A percentile compares a stretch with the other conserved stretches of the same genome.
Conservation (phyloP, 257 asterid genomes). For the Jacaranda copaia region DNA sequence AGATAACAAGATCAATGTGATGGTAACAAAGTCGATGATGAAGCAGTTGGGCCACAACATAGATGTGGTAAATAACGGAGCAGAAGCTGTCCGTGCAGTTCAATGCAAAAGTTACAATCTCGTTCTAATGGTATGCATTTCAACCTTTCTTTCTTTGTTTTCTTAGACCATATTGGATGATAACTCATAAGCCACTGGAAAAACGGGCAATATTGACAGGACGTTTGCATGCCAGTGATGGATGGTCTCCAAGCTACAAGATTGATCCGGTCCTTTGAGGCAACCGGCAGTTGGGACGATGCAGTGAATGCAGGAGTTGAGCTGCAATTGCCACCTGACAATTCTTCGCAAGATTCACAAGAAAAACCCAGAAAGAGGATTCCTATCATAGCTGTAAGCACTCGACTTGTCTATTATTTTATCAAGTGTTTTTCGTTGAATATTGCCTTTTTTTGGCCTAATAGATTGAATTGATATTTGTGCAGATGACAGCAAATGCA, state of each 20-base stretch:
- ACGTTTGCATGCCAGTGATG: slow-evolving; percentile 83
- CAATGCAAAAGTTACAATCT: slow-evolving; percentile 56
- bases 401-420: neutral
- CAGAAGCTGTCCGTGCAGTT: slow-evolving; percentile 65
- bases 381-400: slow-evolving; percentile 72
- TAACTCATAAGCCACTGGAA: neutral
- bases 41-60: slow-evolving; percentile 66
- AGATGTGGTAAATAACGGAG: slow-evolving; percentile 62
- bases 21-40: slow-evolving; percentile 70
- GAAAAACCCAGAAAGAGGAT: slow-evolving; percentile 46
- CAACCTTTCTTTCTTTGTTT: neutral
- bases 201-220: slow-evolving; percentile 44
- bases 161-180: neutral
- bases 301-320: slow-evolving; percentile 64
- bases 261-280: slow-evolving; percentile 68
- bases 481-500: slow-evolving; percentile 93
- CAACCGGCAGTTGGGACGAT: slow-evolving; percentile 73
- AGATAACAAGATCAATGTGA: slow-evolving; percentile 65
- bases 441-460: neutral
- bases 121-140: slow-evolving; percentile 58
- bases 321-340: slow-evolving; percentile 40
- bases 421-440: neutral
- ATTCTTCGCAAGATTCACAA: slow-evolving; percentile 27
- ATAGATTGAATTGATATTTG: neutral
- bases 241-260: slow-evolving; percentile 78